Percentiles rank a stretch among this genome's conserved stretches.
Conservation (phyloP, 306 rosid genomes). For the Lathyrus oleraceus region DNA sequence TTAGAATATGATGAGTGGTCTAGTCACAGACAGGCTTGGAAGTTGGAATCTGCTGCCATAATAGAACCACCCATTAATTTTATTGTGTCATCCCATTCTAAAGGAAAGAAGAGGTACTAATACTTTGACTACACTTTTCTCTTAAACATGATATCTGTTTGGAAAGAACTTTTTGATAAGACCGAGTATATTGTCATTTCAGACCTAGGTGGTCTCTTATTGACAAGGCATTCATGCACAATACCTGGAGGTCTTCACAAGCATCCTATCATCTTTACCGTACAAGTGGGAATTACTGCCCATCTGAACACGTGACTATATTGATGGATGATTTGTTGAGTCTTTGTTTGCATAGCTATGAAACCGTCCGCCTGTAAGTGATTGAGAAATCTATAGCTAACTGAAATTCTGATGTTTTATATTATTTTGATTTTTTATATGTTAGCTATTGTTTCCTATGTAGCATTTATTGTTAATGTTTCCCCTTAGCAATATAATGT, state of each 20-base stretch:
- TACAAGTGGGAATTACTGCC: conserved; percentile 62
- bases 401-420: conserved; percentile 12
- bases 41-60: conserved; percentile 94
- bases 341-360: conserved; percentile 85
- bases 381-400: conserved; percentile 11
- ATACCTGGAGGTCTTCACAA: conserved; percentile 98
- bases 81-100: conserved; percentile 74
- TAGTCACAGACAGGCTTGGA: conserved; percentile 98
- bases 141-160: conserved; percentile 29
- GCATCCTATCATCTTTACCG: conserved; percentile 89
- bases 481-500: conserved; percentile 10
- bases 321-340: conserved; percentile 83
- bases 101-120: conserved; percentile 84
- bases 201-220: conserved; percentile 99
- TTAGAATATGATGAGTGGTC: conserved; percentile 97
- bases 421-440: neutral
- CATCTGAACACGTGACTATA: conserved; percentile 76
- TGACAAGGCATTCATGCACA: conserved; percentile 97
- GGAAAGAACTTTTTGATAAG: conserved; percentile 13
- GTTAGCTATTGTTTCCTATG: conserved; percentile 1
- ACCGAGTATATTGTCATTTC: conserved; percentile 33
- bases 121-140: conserved; percentile 20
- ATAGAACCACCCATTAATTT: conserved; percentile 90
- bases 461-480: neutral
- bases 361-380: conserved; percentile 94